Conservation (phyloP, 2,329 filamentous ascomycete genomes). For the Talaromyces atroroseus region DNA sequence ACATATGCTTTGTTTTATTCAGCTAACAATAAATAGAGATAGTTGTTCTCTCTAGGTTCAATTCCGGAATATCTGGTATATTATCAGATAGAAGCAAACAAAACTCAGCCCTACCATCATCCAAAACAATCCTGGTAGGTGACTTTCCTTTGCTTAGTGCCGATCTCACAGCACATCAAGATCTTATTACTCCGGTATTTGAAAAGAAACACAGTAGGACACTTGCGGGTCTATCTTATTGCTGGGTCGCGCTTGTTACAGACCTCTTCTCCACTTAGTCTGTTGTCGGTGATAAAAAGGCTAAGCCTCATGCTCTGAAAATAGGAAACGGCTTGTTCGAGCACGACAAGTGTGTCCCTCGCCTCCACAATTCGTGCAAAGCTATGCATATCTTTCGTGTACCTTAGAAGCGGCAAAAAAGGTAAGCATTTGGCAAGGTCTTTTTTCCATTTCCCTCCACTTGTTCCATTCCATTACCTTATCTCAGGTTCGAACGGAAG, state of each 20-base stretch:
- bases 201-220: not conserved
- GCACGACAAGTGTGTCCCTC: not conserved
- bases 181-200: not conserved
- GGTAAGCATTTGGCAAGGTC: not conserved
- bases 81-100: conserved; percentile 1
- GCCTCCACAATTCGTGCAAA: conserved; percentile 6
- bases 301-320: not conserved
- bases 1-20: not conserved
- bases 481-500: not conserved
- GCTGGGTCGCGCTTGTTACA: not conserved
- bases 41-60: not conserved
- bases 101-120: conserved; percentile 1
- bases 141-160: not conserved
- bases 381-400: not conserved
- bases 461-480: not conserved
- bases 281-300: not conserved
- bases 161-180: conserved; percentile 1
- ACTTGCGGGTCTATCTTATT: not conserved
- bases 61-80: not conserved
- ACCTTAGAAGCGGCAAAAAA: conserved; percentile 1
- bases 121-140: conserved; percentile 6
- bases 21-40: not conserved
- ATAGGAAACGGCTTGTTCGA: not conserved
- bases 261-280: conserved; percentile 4
- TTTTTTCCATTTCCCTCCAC: not conserved